Percentiles rank a stretch among this genome's conserved stretches.
Conservation (phyloP, 768 basidiomycete genomes). For the Naganishia friedmannii region DNA sequence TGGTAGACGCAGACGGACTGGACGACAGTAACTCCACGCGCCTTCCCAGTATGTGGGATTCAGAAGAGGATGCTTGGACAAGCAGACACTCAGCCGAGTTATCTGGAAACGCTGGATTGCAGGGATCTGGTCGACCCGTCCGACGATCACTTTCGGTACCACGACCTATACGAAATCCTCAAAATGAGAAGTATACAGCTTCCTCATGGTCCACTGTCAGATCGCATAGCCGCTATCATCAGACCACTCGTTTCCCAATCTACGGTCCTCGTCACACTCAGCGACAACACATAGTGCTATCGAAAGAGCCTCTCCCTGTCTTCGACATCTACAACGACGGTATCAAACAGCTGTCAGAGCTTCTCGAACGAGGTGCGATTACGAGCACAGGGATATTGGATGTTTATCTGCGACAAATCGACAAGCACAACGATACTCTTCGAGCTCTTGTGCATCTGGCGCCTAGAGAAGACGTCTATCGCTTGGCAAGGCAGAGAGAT, state of each 20-base stretch:
- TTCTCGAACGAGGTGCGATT: constrained; percentile 26
- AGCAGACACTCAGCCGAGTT: background rate
- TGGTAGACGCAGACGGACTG: background rate
- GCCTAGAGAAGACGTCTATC: constrained; percentile 30
- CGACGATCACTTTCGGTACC: background rate
- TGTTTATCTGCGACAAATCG: constrained; percentile 32
- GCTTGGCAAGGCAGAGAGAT: constrained; percentile 32
- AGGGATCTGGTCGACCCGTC: background rate
- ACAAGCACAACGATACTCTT: constrained; percentile 31
- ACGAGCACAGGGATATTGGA: constrained; percentile 30
- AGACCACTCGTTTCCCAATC: background rate
- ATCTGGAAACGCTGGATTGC: background rate
- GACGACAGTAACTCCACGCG: background rate
- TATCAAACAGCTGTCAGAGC: constrained; percentile 28
- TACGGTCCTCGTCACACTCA: background rate
- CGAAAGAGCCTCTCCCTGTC: background rate
- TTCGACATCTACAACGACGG: constrained; percentile 30
- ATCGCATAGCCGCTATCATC: background rate
- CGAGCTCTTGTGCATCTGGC: constrained; percentile 32
- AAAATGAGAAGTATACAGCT: background rate
- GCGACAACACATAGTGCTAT: background rate
- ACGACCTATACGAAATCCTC: background rate
- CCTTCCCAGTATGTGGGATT: background rate
- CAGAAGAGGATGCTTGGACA: background rate
- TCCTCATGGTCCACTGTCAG: background rate